Evolutionary conservation across 768 basidiomycete species (phyloP).

Genomic region (Lactifluus rugatus): DNA sequence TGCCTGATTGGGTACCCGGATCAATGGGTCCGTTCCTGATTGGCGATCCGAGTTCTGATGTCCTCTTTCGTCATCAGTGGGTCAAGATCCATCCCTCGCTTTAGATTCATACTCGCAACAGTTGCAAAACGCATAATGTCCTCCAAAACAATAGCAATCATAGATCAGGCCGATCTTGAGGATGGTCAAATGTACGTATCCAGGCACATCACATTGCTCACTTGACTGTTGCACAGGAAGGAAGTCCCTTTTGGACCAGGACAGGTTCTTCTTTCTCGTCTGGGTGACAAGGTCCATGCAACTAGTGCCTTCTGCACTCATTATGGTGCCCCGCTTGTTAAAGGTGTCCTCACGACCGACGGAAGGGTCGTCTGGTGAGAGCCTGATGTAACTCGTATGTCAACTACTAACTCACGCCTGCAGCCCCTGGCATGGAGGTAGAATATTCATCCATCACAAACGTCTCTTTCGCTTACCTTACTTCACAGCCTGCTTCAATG

Average conservation of each 20-base stretch:
- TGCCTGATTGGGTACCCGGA: too few species aligned
- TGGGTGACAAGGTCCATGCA: slow-evolving; percentile 67
- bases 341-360: slow-evolving; percentile 70
- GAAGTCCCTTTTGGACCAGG: slow-evolving; percentile 70
- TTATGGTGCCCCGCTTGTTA: slow-evolving; percentile 80
- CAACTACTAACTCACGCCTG: background rate
- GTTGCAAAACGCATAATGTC: slow-evolving; percentile 24
- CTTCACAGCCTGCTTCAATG: slow-evolving; percentile 70
- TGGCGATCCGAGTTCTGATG: background rate
- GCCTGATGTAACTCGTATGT: background rate
- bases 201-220: background rate
- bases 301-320: slow-evolving; percentile 85
- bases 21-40: background rate
- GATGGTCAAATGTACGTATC: slow-evolving; percentile 45
- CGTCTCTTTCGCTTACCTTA: background rate
- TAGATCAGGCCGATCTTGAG: slow-evolving; percentile 37
- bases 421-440: slow-evolving; percentile 86
- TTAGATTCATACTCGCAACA: background rate
- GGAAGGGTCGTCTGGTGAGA: slow-evolving; percentile 71
- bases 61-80: background rate
- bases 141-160: slow-evolving; percentile 38
- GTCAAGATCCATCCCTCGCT: background rate
- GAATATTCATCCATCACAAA: slow-evolving; percentile 8
- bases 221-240: slow-evolving; percentile 45
- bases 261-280: slow-evolving; percentile 67